These are phyloP conservation scores for Sporodiniella umbellata DNA, from an alignment of 371 early-diverging fungal genomes.

Conservation along the genomic window DNA sequence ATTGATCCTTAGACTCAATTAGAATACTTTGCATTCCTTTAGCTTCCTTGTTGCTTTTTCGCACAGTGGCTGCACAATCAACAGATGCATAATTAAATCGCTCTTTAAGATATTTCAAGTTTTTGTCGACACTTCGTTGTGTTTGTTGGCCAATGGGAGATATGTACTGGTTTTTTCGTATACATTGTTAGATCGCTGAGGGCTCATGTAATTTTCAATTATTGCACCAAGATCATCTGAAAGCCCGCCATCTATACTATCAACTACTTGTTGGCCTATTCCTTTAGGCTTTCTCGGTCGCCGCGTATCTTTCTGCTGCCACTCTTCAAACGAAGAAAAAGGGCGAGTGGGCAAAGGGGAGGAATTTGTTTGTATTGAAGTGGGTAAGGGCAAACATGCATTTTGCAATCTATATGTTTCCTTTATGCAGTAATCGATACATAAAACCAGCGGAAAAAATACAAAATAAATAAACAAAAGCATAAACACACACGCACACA, in stretches of 20 bases:
- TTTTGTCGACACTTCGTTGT: background rate
- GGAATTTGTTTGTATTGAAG: background rate
- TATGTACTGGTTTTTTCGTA: conserved; percentile 35
- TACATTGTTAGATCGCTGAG: conserved; percentile 18
- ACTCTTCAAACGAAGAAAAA: conserved; percentile 40
- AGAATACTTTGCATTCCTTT: conserved; percentile 81
- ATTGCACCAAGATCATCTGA: conserved; percentile 47
- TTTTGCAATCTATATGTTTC: no score
- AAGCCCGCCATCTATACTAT: conserved; percentile 48
- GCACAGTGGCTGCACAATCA: conserved; percentile 91
- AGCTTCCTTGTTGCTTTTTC: conserved; percentile 81
- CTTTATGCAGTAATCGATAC: background rate
- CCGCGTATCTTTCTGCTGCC: conserved; percentile 25
- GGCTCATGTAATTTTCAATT: conserved; percentile 30
- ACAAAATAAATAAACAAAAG: background rate
- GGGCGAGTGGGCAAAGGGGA: conserved; percentile 6
- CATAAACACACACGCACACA: conserved; percentile 1
- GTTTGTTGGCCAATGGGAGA: conserved; percentile 11
- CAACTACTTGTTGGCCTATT: conserved; percentile 32
- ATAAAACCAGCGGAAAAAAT: background rate
- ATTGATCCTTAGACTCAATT: conserved; percentile 86
- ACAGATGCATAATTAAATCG: conserved; percentile 76
- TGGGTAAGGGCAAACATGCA: no score
- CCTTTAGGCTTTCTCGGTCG: conserved; percentile 9
- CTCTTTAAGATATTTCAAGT: background rate